Conservation (phyloP, 2,329 filamentous ascomycete species). For the Fusarium sp. region DNA sequence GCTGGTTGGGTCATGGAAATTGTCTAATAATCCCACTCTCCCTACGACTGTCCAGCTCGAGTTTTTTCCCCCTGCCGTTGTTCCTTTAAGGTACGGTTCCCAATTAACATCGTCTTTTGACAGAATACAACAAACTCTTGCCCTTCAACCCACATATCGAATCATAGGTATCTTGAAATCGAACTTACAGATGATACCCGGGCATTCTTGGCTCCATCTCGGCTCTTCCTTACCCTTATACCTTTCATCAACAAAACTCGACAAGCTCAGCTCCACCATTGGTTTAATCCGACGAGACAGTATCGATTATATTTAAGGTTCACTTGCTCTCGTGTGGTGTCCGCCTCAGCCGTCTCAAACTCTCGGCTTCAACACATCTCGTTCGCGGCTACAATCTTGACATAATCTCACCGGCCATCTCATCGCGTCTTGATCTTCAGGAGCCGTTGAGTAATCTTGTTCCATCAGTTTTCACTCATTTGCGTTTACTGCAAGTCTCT, state of each 20-base stretch:
- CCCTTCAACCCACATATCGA: neutral
- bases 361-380: constrained; percentile 6
- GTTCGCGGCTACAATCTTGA: constrained; percentile 3
- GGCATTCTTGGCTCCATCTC: constrained; percentile 7
- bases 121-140: neutral
- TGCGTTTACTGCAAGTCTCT: neutral
- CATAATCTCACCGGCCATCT: constrained; percentile 8
- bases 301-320: constrained; percentile 8
- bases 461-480: neutral
- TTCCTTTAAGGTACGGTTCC: neutral
- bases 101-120: neutral
- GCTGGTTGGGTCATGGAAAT: constrained; percentile 6
- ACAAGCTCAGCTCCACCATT: constrained; percentile 8
- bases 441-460: neutral
- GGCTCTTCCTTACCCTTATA: neutral
- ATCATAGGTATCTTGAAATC: neutral
- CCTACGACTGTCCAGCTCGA: constrained; percentile 4
- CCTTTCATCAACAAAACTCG: constrained; percentile 8
- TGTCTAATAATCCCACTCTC: constrained; percentile 18
- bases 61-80: neutral
- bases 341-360: constrained; percentile 15
- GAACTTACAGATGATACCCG: neutral
- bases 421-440: neutral
- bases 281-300: neutral
- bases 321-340: constrained; percentile 15